phyloP scores from a whole-genome alignment of 257 asterid species.

The Catharanthus roseus region DNA sequence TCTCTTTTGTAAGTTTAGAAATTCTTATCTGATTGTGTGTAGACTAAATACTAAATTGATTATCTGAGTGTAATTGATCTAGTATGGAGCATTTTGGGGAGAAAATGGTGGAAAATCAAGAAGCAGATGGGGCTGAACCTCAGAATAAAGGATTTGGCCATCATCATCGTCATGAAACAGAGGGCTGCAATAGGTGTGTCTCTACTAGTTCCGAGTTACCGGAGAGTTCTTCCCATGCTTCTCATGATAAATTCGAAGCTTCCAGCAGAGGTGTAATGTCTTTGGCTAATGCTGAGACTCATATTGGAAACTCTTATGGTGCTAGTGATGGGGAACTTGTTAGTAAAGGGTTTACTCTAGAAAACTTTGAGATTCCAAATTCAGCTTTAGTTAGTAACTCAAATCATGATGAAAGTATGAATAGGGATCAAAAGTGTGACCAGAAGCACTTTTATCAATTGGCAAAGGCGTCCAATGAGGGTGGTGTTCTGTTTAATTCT shows the following conservation, averaged over 20 bases:
- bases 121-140: constrained; percentile 9
- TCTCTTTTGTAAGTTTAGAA: background rate
- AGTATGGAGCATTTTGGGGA: constrained; percentile 25
- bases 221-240: constrained; percentile 19
- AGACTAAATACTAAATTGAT: constrained; percentile 5
- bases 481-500: constrained; percentile 34
- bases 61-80: background rate
- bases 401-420: constrained; percentile 33
- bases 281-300: constrained; percentile 7
- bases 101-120: constrained; percentile 20
- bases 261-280: constrained; percentile 11
- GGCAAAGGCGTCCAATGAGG: constrained; percentile 55
- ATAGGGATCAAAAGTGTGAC: constrained; percentile 31
- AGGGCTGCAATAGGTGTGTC: constrained; percentile 2
- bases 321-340: constrained; percentile 48
- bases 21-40: background rate
- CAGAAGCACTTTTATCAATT: constrained; percentile 61
- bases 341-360: constrained; percentile 56
- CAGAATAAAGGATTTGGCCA: constrained; percentile 11
- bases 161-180: constrained; percentile 15
- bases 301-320: constrained; percentile 38
- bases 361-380: constrained; percentile 45
- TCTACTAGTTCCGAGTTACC: constrained; percentile 16
- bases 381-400: constrained; percentile 12
- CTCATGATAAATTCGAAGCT: constrained; percentile 13